These are phyloP conservation scores for Fusarium sp. DNA, from an alignment of 2,329 filamentous ascomycete genomes.

Conservation along the genomic window DNA sequence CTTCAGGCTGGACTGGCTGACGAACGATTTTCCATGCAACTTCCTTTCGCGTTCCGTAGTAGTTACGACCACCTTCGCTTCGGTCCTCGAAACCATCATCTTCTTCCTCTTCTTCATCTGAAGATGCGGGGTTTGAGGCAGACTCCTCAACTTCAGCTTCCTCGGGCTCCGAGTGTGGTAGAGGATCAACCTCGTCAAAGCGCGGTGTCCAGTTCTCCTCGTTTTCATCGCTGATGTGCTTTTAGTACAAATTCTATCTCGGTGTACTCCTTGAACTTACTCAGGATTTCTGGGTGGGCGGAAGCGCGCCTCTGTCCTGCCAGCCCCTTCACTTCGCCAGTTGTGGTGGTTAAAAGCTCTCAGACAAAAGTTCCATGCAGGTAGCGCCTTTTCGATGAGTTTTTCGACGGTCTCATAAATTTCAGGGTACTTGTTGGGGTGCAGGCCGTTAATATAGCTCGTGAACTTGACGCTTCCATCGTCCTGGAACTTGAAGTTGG, in stretches of 20 bases:
- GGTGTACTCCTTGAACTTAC: not conserved
- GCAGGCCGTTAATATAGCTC: constrained; percentile 65
- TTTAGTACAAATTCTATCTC: not conserved
- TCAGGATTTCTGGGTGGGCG: constrained; percentile 1
- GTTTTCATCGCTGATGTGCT: constrained; percentile 20
- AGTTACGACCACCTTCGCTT: constrained; percentile 11
- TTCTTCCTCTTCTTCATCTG: constrained; percentile 14
- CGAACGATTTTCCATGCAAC: constrained; percentile 30
- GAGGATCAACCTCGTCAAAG: not conserved
- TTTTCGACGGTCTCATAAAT: constrained; percentile 57
- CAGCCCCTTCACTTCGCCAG: not conserved
- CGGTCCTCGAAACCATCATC: constrained; percentile 20
- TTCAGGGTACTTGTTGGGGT: constrained; percentile 53
- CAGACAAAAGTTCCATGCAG: constrained; percentile 61
- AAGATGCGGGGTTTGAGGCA: not conserved
- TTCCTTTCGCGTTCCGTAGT: not conserved
- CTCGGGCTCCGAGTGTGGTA: not conserved
- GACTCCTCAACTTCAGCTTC: constrained; percentile 2
- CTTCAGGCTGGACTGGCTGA: constrained; percentile 28
- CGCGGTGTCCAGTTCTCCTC: constrained; percentile 25
- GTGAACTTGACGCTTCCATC: constrained; percentile 55
- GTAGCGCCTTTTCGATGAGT: constrained; percentile 56
- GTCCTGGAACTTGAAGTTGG: constrained; percentile 58
- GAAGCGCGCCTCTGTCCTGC: constrained; percentile 36
- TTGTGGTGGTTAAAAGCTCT: rapidly evolving